Evolutionary conservation across 805 yeast genomes (phyloP), one percentile per base, ranked within the genome.

Genomic region (Sugiyamaella floridensis): DNA sequence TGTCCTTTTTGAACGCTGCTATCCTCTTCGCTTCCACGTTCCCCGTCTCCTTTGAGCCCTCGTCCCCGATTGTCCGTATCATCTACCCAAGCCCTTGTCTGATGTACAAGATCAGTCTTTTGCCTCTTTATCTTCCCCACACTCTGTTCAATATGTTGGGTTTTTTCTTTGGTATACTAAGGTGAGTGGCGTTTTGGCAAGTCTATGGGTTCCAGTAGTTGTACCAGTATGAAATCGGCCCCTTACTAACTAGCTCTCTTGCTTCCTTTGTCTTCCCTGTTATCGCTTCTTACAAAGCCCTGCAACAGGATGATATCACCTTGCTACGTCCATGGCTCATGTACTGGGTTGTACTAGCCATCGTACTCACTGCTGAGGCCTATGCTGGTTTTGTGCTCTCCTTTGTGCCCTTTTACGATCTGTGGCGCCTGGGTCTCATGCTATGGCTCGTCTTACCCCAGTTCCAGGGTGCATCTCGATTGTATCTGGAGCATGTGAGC

Each of bases 271-370:
- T 74, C 10, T 79, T 81, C 65, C 89, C 89, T 2, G 66, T 79
- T 14, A 64, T 79, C 54, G 85, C 85, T 48, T 79, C 88, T 2
- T 82, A 73, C 67, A 76, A 72, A 56, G 81, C 88, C 1, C 71
- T 81, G 51, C 75, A 77, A 50, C 59, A 68, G 46, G 71, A 74
- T 58, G 74, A 73, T 53, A 52, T 61, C 41, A 53, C 67, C 1
- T 62, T 64, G n/a, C 57, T 72, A 7, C 67, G 68, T 45, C 72
- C 77, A 10, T 77, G 83, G 79, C 67, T 77, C 37, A 69, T 74
- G 53, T 82, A 85, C 67, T 88, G 96, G 95, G 72, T 84, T 11
- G 81, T 85, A 1, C 67, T 76, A 50, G 76, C 83, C 4, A 57
- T 71, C 7, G 64, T 74, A 43, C 59, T 71, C 8, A 66, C 69